Evolutionary conservation across 2,329 filamentous ascomycete genomes (phyloP).

Genomic region (Neopestalotiopsis clavispora): DNA sequence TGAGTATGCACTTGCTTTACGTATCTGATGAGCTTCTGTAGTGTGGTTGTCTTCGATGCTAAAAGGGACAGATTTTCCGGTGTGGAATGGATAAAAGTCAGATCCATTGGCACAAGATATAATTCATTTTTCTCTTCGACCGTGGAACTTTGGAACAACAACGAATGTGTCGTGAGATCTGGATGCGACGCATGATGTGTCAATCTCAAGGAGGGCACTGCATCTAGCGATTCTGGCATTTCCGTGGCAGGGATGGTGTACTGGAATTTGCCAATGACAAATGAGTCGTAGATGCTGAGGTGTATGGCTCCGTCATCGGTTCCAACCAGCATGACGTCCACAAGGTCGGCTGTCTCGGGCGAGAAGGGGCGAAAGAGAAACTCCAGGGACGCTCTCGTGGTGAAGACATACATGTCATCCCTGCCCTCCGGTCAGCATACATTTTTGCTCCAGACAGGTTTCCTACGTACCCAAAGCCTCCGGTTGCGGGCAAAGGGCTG

Average conservation of each 20-base stretch:
- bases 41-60: constrained; percentile 82
- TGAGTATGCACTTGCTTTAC: constrained; percentile 80
- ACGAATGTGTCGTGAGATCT: constrained; percentile 74
- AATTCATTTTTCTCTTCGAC: constrained; percentile 47
- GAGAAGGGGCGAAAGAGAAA: constrained; percentile 69
- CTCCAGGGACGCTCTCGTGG: constrained; percentile 71
- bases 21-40: constrained; percentile 88
- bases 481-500: constrained; percentile 69
- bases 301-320: constrained; percentile 74
- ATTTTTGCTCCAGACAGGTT: constrained; percentile 22
- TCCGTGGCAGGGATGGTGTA: constrained; percentile 39
- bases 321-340: constrained; percentile 79
- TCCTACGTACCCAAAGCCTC: constrained; percentile 62
- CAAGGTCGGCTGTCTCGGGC: constrained; percentile 71
- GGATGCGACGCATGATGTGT: constrained; percentile 73
- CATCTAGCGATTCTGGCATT: constrained; percentile 35
- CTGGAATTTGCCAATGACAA: constrained; percentile 73
- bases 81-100: constrained; percentile 80
- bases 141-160: constrained; percentile 62
- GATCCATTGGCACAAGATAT: constrained; percentile 76
- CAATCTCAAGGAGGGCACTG: constrained; percentile 40
- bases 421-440: constrained; percentile 41
- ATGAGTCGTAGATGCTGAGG: constrained; percentile 84
- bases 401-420: constrained; percentile 67
- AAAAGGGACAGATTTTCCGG: constrained; percentile 83